phyloP scores from a whole-genome alignment of 108 stramenopile genomes.

The Pseudonitzschia pungens region DNA sequence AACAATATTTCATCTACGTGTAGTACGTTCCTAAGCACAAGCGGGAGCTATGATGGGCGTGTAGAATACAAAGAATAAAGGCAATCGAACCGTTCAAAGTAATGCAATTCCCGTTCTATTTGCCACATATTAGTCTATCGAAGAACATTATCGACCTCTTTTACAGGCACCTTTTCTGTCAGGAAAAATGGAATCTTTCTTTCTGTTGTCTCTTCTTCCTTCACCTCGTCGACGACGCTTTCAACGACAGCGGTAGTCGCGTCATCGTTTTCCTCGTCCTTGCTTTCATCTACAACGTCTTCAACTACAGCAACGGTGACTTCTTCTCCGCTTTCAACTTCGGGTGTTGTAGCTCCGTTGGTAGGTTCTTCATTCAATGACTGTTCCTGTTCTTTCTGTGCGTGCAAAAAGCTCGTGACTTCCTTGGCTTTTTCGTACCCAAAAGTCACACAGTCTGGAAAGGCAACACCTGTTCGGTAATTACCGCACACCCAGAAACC shows the following conservation, averaged over 20 bases:
- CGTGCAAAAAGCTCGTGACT: slow-evolving; percentile 60
- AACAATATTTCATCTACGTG: too few relatives aligned
- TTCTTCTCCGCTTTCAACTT: neutral
- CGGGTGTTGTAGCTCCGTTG: too few relatives aligned
- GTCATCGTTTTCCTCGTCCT: neutral
- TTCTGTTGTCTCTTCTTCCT: slow-evolving; percentile 13
- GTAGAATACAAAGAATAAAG: neutral
- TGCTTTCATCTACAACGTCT: neutral
- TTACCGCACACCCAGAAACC: slow-evolving; percentile 92
- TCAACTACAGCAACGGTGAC: neutral
- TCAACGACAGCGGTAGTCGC: neutral
- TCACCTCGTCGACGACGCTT: neutral
- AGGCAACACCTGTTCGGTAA: slow-evolving; percentile 93
- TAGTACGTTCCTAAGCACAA: too few relatives aligned
- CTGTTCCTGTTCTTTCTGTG: neutral
- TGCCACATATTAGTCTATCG: neutral
- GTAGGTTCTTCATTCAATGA: neutral
- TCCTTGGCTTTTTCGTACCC: slow-evolving; percentile 87
- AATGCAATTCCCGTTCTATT: neutral
- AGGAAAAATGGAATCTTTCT: slow-evolving; percentile 20
- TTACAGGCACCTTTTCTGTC: slow-evolving; percentile 9
- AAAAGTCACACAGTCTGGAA: slow-evolving; percentile 94
- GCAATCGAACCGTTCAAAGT: neutral
- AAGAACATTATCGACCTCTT: neutral
- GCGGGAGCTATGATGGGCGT: neutral